Evolutionary conservation across 2,329 filamentous ascomycete species (phyloP).

Genomic region (Chaetomium olivaceum): DNA sequence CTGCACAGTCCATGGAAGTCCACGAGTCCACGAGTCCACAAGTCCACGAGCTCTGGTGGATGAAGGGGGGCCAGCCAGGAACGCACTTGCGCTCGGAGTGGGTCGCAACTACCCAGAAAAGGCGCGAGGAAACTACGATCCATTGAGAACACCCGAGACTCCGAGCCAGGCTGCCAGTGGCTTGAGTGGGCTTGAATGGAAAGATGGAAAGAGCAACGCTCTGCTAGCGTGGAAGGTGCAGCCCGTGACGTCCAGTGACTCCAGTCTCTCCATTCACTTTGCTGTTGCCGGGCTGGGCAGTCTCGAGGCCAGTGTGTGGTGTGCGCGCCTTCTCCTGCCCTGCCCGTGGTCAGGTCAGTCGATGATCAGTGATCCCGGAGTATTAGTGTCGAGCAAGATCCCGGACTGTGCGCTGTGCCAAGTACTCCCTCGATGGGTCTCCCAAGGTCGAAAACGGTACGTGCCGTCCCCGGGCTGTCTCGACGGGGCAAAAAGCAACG

Average conservation of each 20-base stretch:
- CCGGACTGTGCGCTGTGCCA: conserved; percentile 16
- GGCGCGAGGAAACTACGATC: background rate
- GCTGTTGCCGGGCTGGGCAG: too few relatives aligned
- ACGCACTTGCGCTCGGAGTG: background rate
- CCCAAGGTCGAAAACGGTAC: conserved; percentile 6
- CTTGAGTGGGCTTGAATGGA: background rate
- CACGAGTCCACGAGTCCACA: too few relatives aligned
- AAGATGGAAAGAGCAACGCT: background rate
- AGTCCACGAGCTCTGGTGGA: background rate
- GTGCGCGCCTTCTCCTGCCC: too few relatives aligned
- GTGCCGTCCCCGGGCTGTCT: conserved; percentile 1
- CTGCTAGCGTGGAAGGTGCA: conserved; percentile 4
- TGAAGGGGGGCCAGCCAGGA: too few relatives aligned
- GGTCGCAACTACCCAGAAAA: background rate
- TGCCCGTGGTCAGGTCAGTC: too few relatives aligned
- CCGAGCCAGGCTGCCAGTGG: background rate
- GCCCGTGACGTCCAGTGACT: background rate
- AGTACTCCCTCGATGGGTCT: background rate
- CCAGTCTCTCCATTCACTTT: background rate
- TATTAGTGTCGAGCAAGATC: background rate
- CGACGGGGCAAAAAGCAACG: conserved; percentile 16
- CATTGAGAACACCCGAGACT: background rate
- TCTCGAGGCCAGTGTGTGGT: too few relatives aligned
- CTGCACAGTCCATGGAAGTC: background rate
- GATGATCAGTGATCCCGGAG: background rate